phyloP scores from a whole-genome alignment of 2,329 filamentous ascomycete species.

The Alternaria infectoria region DNA sequence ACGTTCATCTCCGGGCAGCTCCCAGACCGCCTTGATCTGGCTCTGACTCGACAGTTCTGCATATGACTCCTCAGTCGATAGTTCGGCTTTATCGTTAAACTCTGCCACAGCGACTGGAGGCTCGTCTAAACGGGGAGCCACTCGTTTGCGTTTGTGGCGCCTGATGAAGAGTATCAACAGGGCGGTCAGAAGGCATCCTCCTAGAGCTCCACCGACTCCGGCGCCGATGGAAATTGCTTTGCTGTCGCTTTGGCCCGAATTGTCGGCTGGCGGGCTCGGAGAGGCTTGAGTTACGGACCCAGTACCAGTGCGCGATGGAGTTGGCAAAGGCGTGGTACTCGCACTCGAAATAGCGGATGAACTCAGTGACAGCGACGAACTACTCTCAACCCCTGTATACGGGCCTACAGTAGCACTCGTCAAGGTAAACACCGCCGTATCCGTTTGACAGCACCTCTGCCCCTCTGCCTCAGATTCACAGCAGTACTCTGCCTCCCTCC shows the following conservation, averaged over 20 bases:
- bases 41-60: not conserved
- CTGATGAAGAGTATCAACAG: not conserved
- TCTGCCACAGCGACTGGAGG: not conserved
- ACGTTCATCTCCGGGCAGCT: not conserved
- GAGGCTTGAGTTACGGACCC: not conserved
- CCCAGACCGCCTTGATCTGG: not conserved
- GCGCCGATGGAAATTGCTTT: not conserved
- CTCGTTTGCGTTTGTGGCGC: not conserved
- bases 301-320: not conserved
- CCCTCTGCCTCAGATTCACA: not conserved
- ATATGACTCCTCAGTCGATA: not conserved
- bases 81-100: not conserved
- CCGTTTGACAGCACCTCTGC: not conserved
- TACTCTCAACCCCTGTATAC: not conserved
- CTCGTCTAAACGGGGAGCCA: not conserved
- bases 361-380: not conserved
- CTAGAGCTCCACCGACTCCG: not conserved
- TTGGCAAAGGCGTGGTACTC: not conserved
- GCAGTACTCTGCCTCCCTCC: not conserved
- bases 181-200: not conserved
- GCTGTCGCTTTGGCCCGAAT: not conserved
- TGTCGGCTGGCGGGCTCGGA: not conserved
- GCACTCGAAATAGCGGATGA: not conserved
- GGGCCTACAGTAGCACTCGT: not conserved
- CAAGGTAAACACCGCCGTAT: not conserved